These are phyloP conservation scores for Chloris gayana DNA, from an alignment of 176 grass and related monocot species.

Conservation along the genomic window DNA sequence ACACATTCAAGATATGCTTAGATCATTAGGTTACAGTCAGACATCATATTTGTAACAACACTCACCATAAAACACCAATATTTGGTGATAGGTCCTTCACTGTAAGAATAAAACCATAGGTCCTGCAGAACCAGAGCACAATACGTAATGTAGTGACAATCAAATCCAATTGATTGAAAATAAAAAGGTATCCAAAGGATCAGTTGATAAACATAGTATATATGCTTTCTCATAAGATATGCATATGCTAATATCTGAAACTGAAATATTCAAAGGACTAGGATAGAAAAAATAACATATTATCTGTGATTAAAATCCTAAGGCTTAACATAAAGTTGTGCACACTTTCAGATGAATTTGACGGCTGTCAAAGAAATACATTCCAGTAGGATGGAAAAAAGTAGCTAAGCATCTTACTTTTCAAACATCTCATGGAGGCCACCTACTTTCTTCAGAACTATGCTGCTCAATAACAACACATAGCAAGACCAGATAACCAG, in stretches of 20 bases:
- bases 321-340: conserved; percentile 15
- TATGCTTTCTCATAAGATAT: not conserved
- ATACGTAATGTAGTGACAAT: not conserved
- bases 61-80: conserved; percentile 88
- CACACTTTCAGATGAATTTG: conserved; percentile 1
- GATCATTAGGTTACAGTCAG: not conserved
- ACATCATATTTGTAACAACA: not conserved
- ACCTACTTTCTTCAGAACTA: conserved; percentile 73
- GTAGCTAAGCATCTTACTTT: conserved; percentile 61
- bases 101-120: conserved; percentile 83
- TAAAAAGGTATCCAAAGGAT: not conserved
- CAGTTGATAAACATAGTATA: not conserved
- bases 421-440: conserved; percentile 80
- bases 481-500: conserved; percentile 68
- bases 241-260: conserved; percentile 24
- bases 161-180: not conserved
- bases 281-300: not conserved
- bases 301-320: not conserved
- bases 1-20: conserved; percentile 21
- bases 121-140: conserved; percentile 61
- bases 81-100: conserved; percentile 84
- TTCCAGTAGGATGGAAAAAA: not conserved
- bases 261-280: not conserved
- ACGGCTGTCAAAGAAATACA: not conserved
- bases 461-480: conserved; percentile 69